A percentile compares a stretch with the other conserved stretches of the same genome.
These are phyloP conservation scores for Macroventuria anomochaeta DNA, from an alignment of 2,329 filamentous ascomycete species.

Conservation along the genomic window DNA sequence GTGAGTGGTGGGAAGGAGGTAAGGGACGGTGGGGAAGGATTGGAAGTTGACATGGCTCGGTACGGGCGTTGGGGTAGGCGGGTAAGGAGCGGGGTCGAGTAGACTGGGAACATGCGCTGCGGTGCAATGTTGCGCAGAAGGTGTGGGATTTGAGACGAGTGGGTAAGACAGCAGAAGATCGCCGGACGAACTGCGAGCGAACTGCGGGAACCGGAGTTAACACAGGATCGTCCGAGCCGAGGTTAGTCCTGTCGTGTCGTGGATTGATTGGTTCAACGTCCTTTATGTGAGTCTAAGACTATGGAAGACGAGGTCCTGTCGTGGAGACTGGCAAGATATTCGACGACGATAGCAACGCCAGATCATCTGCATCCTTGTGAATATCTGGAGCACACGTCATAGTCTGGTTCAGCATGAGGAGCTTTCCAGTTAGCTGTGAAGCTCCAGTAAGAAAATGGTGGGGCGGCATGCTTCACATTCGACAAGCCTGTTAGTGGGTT, in stretches of 20 bases:
- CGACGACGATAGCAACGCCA: too few relatives aligned
- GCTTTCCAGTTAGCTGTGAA: too few relatives aligned
- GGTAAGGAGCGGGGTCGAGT: constrained; percentile 5
- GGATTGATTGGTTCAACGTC: too few relatives aligned
- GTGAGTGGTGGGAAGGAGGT: neutral
- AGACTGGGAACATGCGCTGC: constrained; percentile 14
- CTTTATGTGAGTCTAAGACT: too few relatives aligned
- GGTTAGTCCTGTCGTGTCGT: neutral
- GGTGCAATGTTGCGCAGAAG: neutral
- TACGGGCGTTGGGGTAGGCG: constrained; percentile 5
- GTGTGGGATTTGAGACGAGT: neutral
- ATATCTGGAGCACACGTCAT: too few relatives aligned
- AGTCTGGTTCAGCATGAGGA: too few relatives aligned
- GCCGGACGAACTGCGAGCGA: neutral
- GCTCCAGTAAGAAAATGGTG: too few relatives aligned
- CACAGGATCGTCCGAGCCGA: neutral
- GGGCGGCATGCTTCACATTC: too few relatives aligned
- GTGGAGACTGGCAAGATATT: too few relatives aligned
- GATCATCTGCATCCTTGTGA: too few relatives aligned
- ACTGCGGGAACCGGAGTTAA: neutral
- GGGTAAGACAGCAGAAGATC: neutral
- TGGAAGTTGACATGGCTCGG: constrained; percentile 4
- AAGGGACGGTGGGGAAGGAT: neutral
- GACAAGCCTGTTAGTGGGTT: too few relatives aligned
- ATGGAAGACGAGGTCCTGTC: too few relatives aligned